Evolutionary conservation across 805 yeast genomes (phyloP), one percentile per base, ranked within the genome.

Genomic region (Barnettozyma populi): DNA sequence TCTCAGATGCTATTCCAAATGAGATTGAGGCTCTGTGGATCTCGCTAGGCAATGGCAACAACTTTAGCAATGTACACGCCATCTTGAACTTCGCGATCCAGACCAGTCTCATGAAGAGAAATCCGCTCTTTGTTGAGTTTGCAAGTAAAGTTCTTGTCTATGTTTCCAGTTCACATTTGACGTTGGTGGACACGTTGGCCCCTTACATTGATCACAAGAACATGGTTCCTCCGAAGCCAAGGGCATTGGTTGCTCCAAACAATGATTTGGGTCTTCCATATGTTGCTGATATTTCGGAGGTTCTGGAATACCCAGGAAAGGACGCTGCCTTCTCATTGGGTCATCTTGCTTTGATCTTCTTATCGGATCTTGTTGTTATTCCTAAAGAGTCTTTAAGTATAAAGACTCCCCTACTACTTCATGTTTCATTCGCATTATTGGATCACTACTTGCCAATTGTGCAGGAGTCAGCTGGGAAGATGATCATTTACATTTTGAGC

Each of bases 11-110:
- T 13, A 80, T 88, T 55, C 87, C 88, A 39, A 85, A 84, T 57
- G 98, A 90, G 57, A 88, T 94, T 10, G 97, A 90, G 63, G 95
- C 95, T 0, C 66, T 94, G 20, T 94, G 99, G 99, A 89, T 87
- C 5, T 92, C 97, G 0, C 70, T 94, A n/a, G 96, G 95, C 1
- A 79, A 77, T 43, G 87, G 85, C 5, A 75, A 77, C n/a, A 75
- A 78, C 25, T 74, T 78, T 27, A 73, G 70, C n/a, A 90, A 92
- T 57, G 82, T 84, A 19, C 80, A 80, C 40, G 81, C 79, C 2
- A 85, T 89, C 19, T 66, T 88, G 59, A 85, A 82, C 40, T 94
- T 81, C 59, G 70, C 89, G 39, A 71, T 87, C 40, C 74, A 73
- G 20, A 79, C 82, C 32, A 82, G 95, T 35, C 68, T 90, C 46